phyloP scores from a whole-genome alignment of 2,329 filamentous ascomycete genomes.

The Hypoxylon sp. region DNA sequence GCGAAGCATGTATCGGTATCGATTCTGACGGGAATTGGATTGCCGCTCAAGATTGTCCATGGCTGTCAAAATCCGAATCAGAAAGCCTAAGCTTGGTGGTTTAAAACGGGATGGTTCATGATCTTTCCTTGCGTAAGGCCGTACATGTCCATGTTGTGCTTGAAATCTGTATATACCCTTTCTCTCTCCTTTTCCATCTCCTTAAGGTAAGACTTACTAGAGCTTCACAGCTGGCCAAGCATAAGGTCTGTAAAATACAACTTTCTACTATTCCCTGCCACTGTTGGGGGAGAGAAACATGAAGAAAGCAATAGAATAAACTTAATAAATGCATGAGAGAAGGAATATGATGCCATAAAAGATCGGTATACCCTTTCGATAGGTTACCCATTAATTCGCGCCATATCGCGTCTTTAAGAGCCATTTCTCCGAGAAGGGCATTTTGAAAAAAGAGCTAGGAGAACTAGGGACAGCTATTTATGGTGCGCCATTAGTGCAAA shows the following conservation, averaged over 20 bases:
- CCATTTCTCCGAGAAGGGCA: background rate
- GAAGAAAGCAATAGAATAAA: background rate
- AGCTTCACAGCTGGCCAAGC: background rate
- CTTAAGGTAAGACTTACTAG: background rate
- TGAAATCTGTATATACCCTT: background rate
- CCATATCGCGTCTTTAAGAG: constrained; percentile 1
- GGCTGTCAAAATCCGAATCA: background rate
- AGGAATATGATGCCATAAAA: background rate
- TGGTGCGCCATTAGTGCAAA: no score
- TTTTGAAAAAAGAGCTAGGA: background rate
- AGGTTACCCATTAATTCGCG: background rate
- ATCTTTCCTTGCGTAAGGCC: background rate
- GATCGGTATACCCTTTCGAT: background rate
- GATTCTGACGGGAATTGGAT: constrained; percentile 17
- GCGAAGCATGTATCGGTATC: constrained; percentile 26
- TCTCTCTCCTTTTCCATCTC: background rate
- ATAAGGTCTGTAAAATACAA: background rate
- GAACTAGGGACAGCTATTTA: background rate
- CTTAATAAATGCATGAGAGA: background rate
- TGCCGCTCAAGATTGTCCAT: constrained; percentile 16
- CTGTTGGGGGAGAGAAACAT: background rate
- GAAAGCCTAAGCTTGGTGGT: constrained; percentile 5
- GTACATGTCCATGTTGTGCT: background rate
- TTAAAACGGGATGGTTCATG: background rate
- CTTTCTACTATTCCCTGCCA: background rate